Evolutionary conservation across 2,329 filamentous ascomycete species (phyloP), one percentile per base, ranked within the genome.

Genomic region (Cyphellophora europaea): DNA sequence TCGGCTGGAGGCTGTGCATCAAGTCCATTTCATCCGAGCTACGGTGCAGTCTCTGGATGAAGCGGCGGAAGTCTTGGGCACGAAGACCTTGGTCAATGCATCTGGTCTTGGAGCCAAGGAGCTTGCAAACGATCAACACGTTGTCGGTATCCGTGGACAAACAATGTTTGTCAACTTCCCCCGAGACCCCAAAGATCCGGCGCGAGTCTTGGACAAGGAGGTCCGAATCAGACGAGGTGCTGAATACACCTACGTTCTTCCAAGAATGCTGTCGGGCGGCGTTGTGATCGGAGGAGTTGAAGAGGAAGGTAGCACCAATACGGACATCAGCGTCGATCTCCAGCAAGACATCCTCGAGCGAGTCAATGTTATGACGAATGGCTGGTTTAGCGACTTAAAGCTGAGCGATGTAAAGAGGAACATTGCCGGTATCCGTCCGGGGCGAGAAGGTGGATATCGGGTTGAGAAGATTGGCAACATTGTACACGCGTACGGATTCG

Each of bases 211-310:
- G 8, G 21, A 25, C n/a, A 25, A 25, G 21, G 40, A 43, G n/a
- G 35, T 50, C 11, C 28, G 30, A 28, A 48, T 49, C 41, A 25
- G 27, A n/a, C 45, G 45, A 28, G 47, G 48, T 6, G 42, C 44
- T 5, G 55, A 59, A 37, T 60, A 60, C 32, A 59, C 57, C 14
- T 59, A 60, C 40, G 47, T 60, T 16, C 58, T 60, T 10, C 57
- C 57, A 14, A 53, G 57, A 11, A 54, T 56, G 3, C 28, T 51
- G 6, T 55, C 57, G 2, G 38, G 49, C 2, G 57, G 54, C 3
- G 47, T 60, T 3, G 46, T 60, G 1, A 33, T 60, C 4, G 57
- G 57, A 11, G 57, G 57, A 1, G 53, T 58, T 29, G 58, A 57
- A 27, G 52, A 59, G 32, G 42, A 45, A 30, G 53, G 50, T 13